Evolutionary conservation across 2,329 filamentous ascomycete species (phyloP), one percentile per base, ranked within the genome.

Genomic region (Colletotrichum sp.): DNA sequence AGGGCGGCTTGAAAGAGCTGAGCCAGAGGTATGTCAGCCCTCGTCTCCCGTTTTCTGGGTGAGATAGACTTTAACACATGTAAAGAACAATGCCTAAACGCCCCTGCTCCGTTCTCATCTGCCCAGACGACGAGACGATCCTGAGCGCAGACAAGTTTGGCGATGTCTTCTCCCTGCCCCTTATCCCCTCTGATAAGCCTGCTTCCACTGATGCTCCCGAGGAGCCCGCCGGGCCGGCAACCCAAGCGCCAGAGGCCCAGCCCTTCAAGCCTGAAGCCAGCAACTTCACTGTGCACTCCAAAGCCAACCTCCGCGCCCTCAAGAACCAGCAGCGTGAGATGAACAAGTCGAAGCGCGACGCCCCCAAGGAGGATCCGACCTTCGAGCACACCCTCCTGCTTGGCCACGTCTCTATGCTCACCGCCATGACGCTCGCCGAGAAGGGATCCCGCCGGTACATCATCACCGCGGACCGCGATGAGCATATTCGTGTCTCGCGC

Each of bases 401-500:
- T 1, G 97, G 97, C 15, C 97, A 99, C 85, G 97, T 99, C 16
- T 98, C 96, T 1, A 95, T 99, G 92, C 91, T 99, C 66, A 98
- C 96, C 2, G 93, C 95, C 81, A 83, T 98, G 68, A 84, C 88
- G 4, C 88, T 92, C 57, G 89, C 88, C 8, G 86, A 81, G 82
- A 88, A 78, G 77, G 86, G 79, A 76, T 83, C 79, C 28, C 83
- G 83, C 32, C 84, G 83, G 18, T 91, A 91, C 79, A 90, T 92
- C 81, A 78, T 92, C 79, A 91, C 91, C 0, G 87, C 86, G 8
- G 89, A 92, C 77, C 87, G 90, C 15, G 90, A 92, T 81, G 88
- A 92, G 78, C 97, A 99, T 85, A 96, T 99, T 81, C 94, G 97
- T 49, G 89, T 98, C 24, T 98, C 95, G 65, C 91, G 95, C 74